Evolutionary conservation across 139 green algal species (phyloP).

Genomic region (Chlamydomonas urium): DNA sequence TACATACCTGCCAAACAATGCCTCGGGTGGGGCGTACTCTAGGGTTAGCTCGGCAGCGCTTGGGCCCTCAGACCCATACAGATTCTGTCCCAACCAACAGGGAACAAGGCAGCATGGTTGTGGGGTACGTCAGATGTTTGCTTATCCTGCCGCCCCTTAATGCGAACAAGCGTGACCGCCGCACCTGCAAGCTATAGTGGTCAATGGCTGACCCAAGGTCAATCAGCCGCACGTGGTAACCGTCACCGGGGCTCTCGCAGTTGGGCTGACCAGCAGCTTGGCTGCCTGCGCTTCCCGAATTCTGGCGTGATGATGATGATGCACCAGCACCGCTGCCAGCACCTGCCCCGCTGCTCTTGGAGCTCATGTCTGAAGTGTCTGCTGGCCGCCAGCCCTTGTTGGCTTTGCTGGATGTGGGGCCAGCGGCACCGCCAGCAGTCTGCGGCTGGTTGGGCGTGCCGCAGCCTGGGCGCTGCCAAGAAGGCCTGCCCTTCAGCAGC

Average conservation of each 20-base stretch:
- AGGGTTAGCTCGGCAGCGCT: slow-evolving; percentile 53
- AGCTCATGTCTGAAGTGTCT: no score
- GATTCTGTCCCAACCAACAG: not conserved
- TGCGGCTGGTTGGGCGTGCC: not conserved
- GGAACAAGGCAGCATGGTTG: no score
- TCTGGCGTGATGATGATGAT: no score
- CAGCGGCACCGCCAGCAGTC: no score
- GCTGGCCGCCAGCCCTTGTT: no score
- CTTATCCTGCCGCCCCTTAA: no score
- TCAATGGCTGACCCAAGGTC: slow-evolving; percentile 76
- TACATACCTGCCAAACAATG: slow-evolving; percentile 46
- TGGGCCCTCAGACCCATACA: slow-evolving; percentile 51
- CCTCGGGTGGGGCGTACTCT: slow-evolving; percentile 72
- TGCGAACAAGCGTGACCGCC: no score
- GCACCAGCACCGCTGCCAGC: no score
- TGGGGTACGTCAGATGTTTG: no score
- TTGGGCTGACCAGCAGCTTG: not conserved
- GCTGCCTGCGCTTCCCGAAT: no score
- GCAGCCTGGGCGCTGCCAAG: not conserved
- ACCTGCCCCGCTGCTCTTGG: no score
- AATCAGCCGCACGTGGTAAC: slow-evolving; percentile 51
- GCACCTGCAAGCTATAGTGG: slow-evolving; percentile 17
- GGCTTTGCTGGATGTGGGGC: no score
- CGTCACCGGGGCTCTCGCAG: not conserved
- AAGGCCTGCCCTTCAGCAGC: slow-evolving; percentile 23